Evolutionary conservation across 1,139 yeast species (phyloP).

Genomic region (Yamadazyma trypodendri): DNA sequence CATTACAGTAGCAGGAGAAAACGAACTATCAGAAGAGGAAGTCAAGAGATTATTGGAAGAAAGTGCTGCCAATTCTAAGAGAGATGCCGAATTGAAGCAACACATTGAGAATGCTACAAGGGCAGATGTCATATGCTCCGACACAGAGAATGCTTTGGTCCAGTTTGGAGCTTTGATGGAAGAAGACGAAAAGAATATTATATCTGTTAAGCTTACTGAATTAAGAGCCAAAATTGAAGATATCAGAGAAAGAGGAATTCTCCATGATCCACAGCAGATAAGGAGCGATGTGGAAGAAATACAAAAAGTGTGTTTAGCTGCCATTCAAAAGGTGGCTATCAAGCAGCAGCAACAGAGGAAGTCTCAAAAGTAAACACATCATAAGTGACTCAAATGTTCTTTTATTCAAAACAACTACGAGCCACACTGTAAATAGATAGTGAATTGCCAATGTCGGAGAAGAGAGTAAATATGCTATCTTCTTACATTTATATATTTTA

Average conservation of each 20-base stretch:
- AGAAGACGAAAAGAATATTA: constrained; percentile 32
- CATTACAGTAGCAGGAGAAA: constrained; percentile 68
- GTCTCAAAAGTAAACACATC: not conserved
- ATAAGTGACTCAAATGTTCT: not conserved
- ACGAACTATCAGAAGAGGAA: constrained; percentile 67
- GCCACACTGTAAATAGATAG: not conserved
- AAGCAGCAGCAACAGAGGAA: constrained; percentile 28
- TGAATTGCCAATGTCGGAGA: too few species aligned
- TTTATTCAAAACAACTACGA: not conserved
- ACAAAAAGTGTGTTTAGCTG: constrained; percentile 50
- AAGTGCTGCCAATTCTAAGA: constrained; percentile 38
- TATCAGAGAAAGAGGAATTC: constrained; percentile 32
- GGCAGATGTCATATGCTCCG: constrained; percentile 56
- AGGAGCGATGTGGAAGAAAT: constrained; percentile 48
- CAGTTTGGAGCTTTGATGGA: constrained; percentile 45
- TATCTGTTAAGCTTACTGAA: constrained; percentile 27
- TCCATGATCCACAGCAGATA: constrained; percentile 36
- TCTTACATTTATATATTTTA: too few species aligned
- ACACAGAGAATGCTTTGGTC: constrained; percentile 50
- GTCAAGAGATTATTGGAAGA: constrained; percentile 56
- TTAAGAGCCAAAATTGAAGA: constrained; percentile 47
- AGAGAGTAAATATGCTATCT: too few species aligned
- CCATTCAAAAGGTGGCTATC: constrained; percentile 53
- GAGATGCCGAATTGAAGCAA: constrained; percentile 42
- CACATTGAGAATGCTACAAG: constrained; percentile 49